Percentiles rank a stretch among this genome's conserved stretches.
phyloP scores from a whole-genome alignment of 805 yeast genomes.

The Candida berthetii region DNA sequence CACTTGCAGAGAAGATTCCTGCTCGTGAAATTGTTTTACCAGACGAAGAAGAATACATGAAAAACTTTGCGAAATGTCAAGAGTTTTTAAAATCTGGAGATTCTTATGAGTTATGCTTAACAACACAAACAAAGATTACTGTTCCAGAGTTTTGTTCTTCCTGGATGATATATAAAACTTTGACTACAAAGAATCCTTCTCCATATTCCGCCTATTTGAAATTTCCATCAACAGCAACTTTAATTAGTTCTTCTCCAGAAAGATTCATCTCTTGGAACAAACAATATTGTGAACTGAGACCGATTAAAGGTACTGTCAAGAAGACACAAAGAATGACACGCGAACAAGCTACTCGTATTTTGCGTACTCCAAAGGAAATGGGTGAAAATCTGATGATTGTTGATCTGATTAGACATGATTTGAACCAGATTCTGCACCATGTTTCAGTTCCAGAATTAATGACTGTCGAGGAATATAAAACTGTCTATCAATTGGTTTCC shows the following conservation, averaged over 20 bases:
- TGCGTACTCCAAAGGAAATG: conserved; percentile 83
- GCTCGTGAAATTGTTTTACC: conserved; percentile 40
- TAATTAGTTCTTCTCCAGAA: conserved; percentile 92
- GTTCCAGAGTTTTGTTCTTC: conserved; percentile 43
- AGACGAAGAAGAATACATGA: conserved; percentile 41
- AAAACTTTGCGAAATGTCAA: conserved; percentile 60
- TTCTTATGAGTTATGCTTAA: conserved; percentile 89
- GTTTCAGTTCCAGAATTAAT: conserved; percentile 77
- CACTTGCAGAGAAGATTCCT: conserved; percentile 2
- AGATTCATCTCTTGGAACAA: conserved; percentile 77
- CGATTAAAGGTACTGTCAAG: conserved; percentile 93
- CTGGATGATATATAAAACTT: conserved; percentile 76
- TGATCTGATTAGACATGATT: conserved; percentile 89
- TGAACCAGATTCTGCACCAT: conserved; percentile 55
- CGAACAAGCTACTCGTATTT: conserved; percentile 53
- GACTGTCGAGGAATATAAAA: conserved; percentile 88
- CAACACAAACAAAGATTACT: conserved; percentile 60
- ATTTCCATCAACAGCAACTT: conserved; percentile 43
- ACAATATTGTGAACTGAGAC: conserved; percentile 68
- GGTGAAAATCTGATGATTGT: conserved; percentile 98
- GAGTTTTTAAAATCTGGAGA: conserved; percentile 69
- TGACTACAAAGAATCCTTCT: conserved; percentile 76
- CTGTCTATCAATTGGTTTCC: conserved; percentile 88
- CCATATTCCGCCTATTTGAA: conserved; percentile 84
- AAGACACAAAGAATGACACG: conserved; percentile 49